Base-by-base conservation (phyloP, 2,329 filamentous ascomycete species). In the Neophaeococcomyces aloes region DNA sequence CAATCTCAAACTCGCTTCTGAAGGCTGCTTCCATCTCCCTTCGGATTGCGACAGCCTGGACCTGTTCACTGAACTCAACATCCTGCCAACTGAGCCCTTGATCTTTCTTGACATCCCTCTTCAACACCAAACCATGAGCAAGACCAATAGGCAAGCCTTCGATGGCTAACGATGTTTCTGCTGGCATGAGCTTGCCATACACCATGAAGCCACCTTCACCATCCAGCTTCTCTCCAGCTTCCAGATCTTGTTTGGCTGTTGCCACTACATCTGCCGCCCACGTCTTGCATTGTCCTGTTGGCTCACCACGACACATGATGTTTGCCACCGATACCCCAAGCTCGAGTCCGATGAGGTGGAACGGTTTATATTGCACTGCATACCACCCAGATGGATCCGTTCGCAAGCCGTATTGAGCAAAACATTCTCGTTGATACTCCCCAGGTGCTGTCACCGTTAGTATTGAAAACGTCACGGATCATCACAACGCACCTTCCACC, bases 371-470 rank as follows among this genome's bases (percentile, higher is more conserved):
- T 48, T 69, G 64, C 2, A 61, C 64, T 4, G 66, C 65, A 45
- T 67, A 68, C 45, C 58, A 57, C 13, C 63, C 63, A 1, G 60
- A 63, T 10, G 55, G 54, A 43, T 70, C 66, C 0, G 65, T 69
- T 54, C 67, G 59, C 10, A 69, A 58, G 4, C 67, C 65, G 44
- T 69, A 68, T 47, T 78, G 14, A 67, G 75, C n/a, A 67, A 70
- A 19, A 66, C 66, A 27, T 76, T 74, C 3, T 65, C 70, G 0
- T 62, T 77, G 2, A 60, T 79, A 10, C 69, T 72, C 0, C 69
- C 69, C 1, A 68, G 71, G 0, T 70, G 75, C 21, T 64, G 74
- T 30, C 4, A 21, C n/a, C n/a, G 3, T 33, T 3, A 29, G 30
- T 8, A 21, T 11, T 18, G 10, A 57, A 68, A 68, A 53, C 61